Evolutionary conservation across 108 stramenopile species (phyloP).

Genomic region (Discostella stelligeroides): DNA sequence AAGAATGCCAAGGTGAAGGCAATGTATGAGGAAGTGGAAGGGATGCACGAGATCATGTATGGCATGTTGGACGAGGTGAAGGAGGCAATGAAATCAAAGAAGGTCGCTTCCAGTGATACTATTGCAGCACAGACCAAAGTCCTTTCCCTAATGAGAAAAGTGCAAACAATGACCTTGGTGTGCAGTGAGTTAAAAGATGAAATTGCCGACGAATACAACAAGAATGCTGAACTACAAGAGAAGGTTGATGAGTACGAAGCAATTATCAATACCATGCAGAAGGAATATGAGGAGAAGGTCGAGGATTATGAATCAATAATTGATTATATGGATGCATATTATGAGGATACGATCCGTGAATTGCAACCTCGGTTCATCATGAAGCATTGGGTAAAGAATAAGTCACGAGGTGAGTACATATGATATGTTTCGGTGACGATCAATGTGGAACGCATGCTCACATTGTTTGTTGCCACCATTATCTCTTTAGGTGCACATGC

Average conservation of each 20-base stretch:
- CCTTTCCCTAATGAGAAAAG: background rate
- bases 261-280: background rate
- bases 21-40: background rate
- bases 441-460: too few species aligned
- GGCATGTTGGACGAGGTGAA: background rate
- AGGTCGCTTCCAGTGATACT: background rate
- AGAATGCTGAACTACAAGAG: background rate
- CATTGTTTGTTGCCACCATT: too few species aligned
- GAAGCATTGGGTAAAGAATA: slow-evolving; percentile 1
- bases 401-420: background rate
- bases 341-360: background rate
- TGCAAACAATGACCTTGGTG: background rate
- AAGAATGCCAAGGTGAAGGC: background rate
- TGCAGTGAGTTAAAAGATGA: slow-evolving; percentile 8
- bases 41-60: background rate
- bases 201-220: background rate
- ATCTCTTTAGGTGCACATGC: slow-evolving; percentile 16
- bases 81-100: background rate
- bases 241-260: background rate
- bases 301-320: background rate
- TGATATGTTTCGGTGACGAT: too few species aligned
- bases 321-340: background rate
- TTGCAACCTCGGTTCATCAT: background rate
- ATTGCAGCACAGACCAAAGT: background rate
- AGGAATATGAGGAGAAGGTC: background rate